Conservation (phyloP, 1,139 yeast genomes). For the Lodderomyces theae region DNA sequence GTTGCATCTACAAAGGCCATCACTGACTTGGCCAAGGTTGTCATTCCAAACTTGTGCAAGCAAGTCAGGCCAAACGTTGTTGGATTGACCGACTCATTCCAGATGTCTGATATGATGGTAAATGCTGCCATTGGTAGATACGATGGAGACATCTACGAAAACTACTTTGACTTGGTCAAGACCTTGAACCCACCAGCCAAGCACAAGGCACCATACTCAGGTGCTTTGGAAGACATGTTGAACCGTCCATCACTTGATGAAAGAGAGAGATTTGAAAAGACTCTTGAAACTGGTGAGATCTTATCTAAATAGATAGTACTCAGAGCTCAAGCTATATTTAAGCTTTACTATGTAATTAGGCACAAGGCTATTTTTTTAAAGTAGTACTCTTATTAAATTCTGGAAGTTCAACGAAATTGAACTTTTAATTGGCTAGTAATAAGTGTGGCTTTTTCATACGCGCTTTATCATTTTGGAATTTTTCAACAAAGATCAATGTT, state of each 20-base stretch:
- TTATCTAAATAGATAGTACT: conserved; percentile 29
- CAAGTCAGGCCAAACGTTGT: conserved; percentile 45
- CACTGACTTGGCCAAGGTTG: conserved; percentile 29
- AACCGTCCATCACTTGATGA: conserved; percentile 36
- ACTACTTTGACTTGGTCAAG: conserved; percentile 42
- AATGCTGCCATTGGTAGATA: conserved; percentile 44
- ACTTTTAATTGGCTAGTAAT: neutral
- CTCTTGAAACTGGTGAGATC: conserved; percentile 24
- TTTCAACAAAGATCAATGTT: too few relatives aligned
- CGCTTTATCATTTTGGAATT: neutral
- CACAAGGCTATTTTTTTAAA: too few relatives aligned
- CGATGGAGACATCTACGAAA: conserved; percentile 48
- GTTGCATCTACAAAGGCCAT: conserved; percentile 35
- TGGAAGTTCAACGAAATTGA: too few relatives aligned
- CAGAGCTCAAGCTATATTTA: too few relatives aligned
- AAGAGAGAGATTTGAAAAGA: conserved; percentile 41
- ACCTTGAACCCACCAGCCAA: conserved; percentile 33
- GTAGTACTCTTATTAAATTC: too few relatives aligned
- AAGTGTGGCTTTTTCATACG: conserved; percentile 1
- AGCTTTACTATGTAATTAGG: too few relatives aligned
- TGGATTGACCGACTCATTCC: conserved; percentile 50
- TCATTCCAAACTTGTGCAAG: conserved; percentile 34
- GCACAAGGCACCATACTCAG: conserved; percentile 42
- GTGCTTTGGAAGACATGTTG: conserved; percentile 34
- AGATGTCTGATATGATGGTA: conserved; percentile 42